phyloP scores from a whole-genome alignment of 192 early-diverging fungal genomes.

The Rhizophlyctis rosea region DNA sequence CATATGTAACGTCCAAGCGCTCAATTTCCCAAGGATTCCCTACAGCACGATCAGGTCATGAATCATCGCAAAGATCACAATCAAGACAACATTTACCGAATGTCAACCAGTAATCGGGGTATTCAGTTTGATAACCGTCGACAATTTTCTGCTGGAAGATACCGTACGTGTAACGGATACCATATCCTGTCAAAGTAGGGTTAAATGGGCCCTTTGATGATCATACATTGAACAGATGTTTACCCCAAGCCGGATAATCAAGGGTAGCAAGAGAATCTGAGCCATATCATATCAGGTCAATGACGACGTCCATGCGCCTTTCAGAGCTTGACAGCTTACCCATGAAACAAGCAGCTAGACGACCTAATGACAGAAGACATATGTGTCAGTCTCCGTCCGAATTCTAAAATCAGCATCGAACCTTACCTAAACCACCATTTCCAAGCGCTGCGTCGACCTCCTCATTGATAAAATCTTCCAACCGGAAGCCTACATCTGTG shows the following conservation, averaged over 20 bases:
- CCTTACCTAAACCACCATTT: conserved; percentile 87
- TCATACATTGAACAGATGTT: background rate
- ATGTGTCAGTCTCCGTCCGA: background rate
- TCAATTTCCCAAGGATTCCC: conserved; percentile 97
- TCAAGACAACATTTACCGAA: conserved; percentile 43
- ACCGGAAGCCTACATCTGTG: conserved; percentile 77
- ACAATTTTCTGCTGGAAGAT: conserved; percentile 98
- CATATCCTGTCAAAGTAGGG: conserved; percentile 60
- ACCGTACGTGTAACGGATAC: conserved; percentile 96
- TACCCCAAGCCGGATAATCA: conserved; percentile 67
- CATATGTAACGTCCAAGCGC: conserved; percentile 86
- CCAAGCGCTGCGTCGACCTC: conserved; percentile 96
- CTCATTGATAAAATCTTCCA: conserved; percentile 91
- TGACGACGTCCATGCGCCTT: no score
- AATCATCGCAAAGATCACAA: background rate
- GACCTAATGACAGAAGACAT: conserved; percentile 24
- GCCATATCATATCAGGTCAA: background rate
- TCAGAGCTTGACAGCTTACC: conserved; percentile 18
- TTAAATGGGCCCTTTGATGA: background rate
- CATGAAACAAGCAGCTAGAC: conserved; percentile 97
- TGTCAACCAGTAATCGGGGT: conserved; percentile 95
- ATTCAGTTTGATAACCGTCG: conserved; percentile 92
- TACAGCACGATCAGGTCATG: background rate
- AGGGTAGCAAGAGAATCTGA: conserved; percentile 85
- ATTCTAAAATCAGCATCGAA: background rate